Base-by-base conservation (phyloP, 2,329 filamentous ascomycete genomes). In the Aspergillus sp. region DNA sequence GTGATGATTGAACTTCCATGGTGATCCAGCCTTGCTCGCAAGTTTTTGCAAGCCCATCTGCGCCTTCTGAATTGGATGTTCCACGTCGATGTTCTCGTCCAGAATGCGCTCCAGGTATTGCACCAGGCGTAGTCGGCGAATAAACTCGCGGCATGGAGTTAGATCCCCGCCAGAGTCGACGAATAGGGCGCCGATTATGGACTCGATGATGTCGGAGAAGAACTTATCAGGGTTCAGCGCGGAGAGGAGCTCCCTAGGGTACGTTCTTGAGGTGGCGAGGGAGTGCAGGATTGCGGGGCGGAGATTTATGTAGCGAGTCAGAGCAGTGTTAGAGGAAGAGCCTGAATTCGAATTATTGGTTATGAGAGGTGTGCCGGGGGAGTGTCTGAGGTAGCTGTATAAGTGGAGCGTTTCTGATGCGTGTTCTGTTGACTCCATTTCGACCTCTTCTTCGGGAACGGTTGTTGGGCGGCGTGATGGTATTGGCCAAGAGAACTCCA, bases 131-230 rank as follows among this genome's bases (percentile, higher is more conserved):
- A 91, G 76, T 0, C 78, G 76, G 45, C 84, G 80, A 0, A 91
- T 70, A 39, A 97, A 80, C 0, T 53, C 67, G 50, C 82, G 77
- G 66, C 91, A 96, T 0, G 70, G 71, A 0, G 77, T 77, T 14
- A 91, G 69, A 1, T 83, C 81, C 0, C 89, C 89, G 0, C 81
- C 64, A 0, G 82, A 90, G 71, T 98, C 95, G 19, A 96, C 79
- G 79, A 90, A 97, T 0, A 97, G 81, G 0, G 92, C 93, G 0
- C 90, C 93, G 0, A 98, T 73, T 0, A 96, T 71, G 33, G 85
- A 84, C 76, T 98, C 93, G 9, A 97, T 80, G 7, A 97, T 76
- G 71, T 97, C 93, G 0, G 89, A 93, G 73, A 89, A 88, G 72
- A 90, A 90, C 69, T 97, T 97, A 15, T 84, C 84, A 0, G 87